Conservation (phyloP, 192 early-diverging fungal species). For the Coemansia sp. region DNA sequence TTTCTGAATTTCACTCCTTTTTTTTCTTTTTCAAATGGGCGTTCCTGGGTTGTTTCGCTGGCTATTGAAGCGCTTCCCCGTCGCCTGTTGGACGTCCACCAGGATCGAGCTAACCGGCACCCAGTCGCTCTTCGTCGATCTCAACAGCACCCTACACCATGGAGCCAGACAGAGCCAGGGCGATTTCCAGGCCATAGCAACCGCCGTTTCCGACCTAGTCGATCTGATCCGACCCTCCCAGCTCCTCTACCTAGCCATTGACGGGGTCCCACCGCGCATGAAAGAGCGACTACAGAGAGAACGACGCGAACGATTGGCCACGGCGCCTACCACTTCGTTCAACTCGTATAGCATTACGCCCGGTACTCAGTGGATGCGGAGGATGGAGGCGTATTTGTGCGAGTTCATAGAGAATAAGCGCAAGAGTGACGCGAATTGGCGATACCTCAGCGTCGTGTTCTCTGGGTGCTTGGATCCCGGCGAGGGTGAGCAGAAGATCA, state of each 20-base stretch:
- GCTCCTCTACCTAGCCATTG: conserved; percentile 88
- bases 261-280: conserved; percentile 92
- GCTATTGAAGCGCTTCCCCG: conserved; percentile 35
- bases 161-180: conserved; percentile 25
- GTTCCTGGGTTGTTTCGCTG: conserved; percentile 48
- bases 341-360: conserved; percentile 94
- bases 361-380: conserved; percentile 89
- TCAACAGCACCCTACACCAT: conserved; percentile 45
- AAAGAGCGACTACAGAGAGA: conserved; percentile 98
- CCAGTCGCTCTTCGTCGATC: conserved; percentile 45
- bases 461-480: conserved; percentile 92
- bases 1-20: neutral
- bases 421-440: conserved; percentile 75
- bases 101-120: conserved; percentile 13
- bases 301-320: conserved; percentile 77
- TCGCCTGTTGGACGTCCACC: conserved; percentile 23
- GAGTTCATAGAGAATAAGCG: conserved; percentile 84
- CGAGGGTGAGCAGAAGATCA: conserved; percentile 99
- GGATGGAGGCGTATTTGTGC: conserved; percentile 70
- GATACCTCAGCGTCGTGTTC: conserved; percentile 77
- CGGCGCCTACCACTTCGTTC: conserved; percentile 64
- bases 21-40: conserved; percentile 23
- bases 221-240: conserved; percentile 71
- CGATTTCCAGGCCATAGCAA: conserved; percentile 10
- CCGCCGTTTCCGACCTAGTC: conserved; percentile 23